phyloP scores from a whole-genome alignment of 2,329 filamentous ascomycete species.

The Passalora sequoiae region DNA sequence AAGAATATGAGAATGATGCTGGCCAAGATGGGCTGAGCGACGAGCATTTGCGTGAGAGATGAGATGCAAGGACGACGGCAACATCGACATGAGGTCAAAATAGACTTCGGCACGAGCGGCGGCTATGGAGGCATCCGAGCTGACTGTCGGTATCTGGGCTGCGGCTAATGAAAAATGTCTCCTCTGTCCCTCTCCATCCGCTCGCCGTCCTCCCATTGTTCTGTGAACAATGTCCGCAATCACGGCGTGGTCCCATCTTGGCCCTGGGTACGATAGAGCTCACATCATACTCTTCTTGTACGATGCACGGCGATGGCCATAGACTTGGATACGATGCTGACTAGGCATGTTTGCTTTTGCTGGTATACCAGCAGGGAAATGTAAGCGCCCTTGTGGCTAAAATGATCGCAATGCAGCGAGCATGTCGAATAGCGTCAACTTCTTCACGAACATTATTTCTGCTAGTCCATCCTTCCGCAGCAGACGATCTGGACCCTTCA shows the following conservation, averaged over 20 bases:
- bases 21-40: no score
- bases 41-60: no score
- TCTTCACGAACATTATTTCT: neutral
- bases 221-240: no score
- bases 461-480: neutral
- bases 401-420: no score
- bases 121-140: neutral
- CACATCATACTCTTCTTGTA: neutral
- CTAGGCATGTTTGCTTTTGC: neutral
- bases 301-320: neutral
- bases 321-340: neutral
- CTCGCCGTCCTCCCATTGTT: neutral
- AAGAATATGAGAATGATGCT: no score
- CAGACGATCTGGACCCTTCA: neutral
- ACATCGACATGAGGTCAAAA: neutral
- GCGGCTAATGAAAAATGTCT: neutral
- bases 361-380: neutral
- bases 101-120: neutral
- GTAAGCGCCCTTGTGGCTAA: neutral
- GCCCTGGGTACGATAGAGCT: neutral
- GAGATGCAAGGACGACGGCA: no score
- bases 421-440: neutral
- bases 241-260: neutral
- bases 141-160: neutral
- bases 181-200: neutral